Conservation (phyloP, 2,329 filamentous ascomycete species). For the Diplocarpon rosae region DNA sequence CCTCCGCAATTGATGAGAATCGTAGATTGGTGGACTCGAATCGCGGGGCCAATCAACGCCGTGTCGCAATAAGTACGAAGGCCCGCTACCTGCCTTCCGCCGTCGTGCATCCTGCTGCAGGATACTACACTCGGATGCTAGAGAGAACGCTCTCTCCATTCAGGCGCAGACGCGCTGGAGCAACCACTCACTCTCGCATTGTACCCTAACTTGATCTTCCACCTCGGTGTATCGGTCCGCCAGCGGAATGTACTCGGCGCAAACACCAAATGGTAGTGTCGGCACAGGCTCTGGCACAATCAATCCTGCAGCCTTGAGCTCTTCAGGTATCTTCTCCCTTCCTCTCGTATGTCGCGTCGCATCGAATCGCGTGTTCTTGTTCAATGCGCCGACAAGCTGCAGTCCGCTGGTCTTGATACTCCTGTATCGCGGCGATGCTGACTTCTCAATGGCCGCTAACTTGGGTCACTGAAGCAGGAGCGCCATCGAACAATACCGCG, state of each 20-base stretch:
- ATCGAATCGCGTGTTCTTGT: constrained; percentile 18
- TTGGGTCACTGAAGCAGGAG: constrained; percentile 16
- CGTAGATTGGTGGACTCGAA: background rate
- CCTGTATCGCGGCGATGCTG: constrained; percentile 17
- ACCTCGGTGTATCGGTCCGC: constrained; percentile 32
- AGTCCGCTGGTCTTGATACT: constrained; percentile 4
- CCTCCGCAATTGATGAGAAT: constrained; percentile 1
- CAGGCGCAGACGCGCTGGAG: constrained; percentile 20
- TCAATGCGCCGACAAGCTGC: constrained; percentile 10
- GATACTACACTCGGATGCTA: constrained; percentile 7
- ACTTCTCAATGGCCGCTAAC: constrained; percentile 20
- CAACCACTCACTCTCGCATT: constrained; percentile 9
- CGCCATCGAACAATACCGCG: constrained; percentile 26
- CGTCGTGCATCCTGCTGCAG: constrained; percentile 11
- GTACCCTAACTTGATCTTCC: constrained; percentile 26
- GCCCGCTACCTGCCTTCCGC: constrained; percentile 3
- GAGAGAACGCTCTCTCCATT: constrained; percentile 10
- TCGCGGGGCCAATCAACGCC: constrained; percentile 5
- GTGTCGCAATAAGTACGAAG: constrained; percentile 4
- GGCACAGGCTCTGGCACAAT: constrained; percentile 58
- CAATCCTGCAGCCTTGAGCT: constrained; percentile 79
- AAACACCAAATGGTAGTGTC: constrained; percentile 44
- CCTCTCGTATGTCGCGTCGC: background rate
- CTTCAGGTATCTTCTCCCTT: constrained; percentile 48
- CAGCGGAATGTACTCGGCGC: constrained; percentile 42